A percentile compares a stretch with the other conserved stretches of the same genome.
Conservation (phyloP, 305 asterid species). For the Salvia sclarea region DNA sequence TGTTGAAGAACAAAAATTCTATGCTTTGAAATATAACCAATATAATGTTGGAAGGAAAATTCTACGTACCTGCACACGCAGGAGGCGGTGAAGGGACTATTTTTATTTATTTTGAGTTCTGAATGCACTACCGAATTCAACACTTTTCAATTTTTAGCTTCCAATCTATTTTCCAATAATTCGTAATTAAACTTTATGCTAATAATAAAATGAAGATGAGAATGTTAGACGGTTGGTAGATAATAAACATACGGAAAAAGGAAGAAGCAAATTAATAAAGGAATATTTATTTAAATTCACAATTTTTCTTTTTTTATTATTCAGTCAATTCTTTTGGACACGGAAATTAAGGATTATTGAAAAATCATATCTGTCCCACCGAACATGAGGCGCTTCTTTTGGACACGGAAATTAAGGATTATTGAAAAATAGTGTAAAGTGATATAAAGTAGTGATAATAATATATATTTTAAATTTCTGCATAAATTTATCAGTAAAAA, state of each 20-base stretch:
- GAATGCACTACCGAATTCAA: neutral
- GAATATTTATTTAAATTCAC: neutral
- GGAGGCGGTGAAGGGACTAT: neutral
- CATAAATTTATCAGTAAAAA: too few species aligned
- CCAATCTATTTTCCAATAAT: neutral
- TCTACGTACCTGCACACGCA: slow-evolving; percentile 17
- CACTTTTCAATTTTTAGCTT: neutral
- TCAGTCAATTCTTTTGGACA: too few species aligned
- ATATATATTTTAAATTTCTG: too few species aligned
- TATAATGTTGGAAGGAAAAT: slow-evolving; percentile 31
- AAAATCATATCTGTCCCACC: too few species aligned
- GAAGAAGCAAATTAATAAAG: neutral
- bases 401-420: too few species aligned
- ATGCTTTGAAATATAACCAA: slow-evolving; percentile 13
- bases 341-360: too few species aligned
- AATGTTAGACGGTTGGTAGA: neutral
- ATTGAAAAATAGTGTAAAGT: too few species aligned
- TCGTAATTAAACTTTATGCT: neutral
- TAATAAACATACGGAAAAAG: neutral
- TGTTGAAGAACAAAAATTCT: neutral
- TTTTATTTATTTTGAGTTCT: neutral
- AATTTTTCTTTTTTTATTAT: too few species aligned
- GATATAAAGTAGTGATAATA: too few species aligned
- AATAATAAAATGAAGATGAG: neutral
- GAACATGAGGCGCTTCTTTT: too few species aligned